A percentile compares a stretch with the other conserved stretches of the same genome.
phyloP scores from a whole-genome alignment of 2,329 filamentous ascomycete species.

The Corynespora cassiicola region DNA sequence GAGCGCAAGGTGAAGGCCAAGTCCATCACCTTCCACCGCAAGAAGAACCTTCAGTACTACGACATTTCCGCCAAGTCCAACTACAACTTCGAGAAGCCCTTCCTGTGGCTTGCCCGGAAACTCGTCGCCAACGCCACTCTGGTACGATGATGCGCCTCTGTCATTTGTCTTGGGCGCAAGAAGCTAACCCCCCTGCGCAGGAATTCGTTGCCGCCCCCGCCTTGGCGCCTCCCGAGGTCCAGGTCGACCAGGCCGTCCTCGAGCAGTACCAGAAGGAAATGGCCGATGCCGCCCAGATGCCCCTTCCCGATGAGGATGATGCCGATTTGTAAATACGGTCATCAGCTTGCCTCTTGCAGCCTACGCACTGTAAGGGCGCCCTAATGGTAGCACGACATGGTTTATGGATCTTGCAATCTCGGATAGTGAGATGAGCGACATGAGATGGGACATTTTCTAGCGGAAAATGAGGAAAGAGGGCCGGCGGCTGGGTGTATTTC shows the following conservation, averaged over 20 bases:
- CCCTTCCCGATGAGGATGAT: conserved; percentile 94
- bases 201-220: conserved; percentile 97
- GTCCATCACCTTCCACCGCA: conserved; percentile 99
- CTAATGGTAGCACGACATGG: conserved; percentile 37
- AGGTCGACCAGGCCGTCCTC: conserved; percentile 84
- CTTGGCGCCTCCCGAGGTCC: conserved; percentile 89
- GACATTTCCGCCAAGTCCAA: conserved; percentile 99
- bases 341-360: conserved; percentile 27
- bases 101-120: conserved; percentile 99
- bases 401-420: conserved; percentile 30
- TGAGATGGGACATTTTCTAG: conserved; percentile 35
- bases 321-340: conserved; percentile 62
- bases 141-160: conserved; percentile 59
- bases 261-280: conserved; percentile 89
- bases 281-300: conserved; percentile 77
- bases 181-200: conserved; percentile 53
- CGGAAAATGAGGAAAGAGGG: conserved; percentile 28
- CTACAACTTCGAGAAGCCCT: conserved; percentile 99
- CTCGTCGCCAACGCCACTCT: conserved; percentile 90
- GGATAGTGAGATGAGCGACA: conserved; percentile 22
- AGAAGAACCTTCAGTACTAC: conserved; percentile 99
- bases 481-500: conserved; percentile 21
- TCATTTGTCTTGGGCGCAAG: conserved; percentile 11
- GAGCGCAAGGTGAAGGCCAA: conserved; percentile 99
- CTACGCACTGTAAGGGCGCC: conserved; percentile 20